phyloP scores from a whole-genome alignment of 2,329 filamentous ascomycete species.

The Trichoderma hamatum region DNA sequence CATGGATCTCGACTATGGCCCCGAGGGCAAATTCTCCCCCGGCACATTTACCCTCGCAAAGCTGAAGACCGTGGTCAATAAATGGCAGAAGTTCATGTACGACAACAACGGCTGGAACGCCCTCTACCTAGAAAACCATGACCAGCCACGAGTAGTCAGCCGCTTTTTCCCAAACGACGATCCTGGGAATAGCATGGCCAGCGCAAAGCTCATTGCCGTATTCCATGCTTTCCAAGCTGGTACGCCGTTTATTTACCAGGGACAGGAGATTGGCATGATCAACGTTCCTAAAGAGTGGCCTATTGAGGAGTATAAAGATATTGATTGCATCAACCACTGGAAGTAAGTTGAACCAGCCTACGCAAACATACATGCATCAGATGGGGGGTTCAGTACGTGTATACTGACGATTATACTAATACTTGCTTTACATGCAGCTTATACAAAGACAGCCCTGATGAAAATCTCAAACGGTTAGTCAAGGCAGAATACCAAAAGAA shows the following conservation, averaged over 20 bases:
- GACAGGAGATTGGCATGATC: constrained; percentile 69
- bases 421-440: constrained; percentile 34
- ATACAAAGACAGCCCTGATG: constrained; percentile 45
- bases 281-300: constrained; percentile 64
- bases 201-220: constrained; percentile 63
- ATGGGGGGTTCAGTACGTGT: no score
- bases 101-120: constrained; percentile 66
- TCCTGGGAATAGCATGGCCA: constrained; percentile 51
- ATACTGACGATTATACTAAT: neutral
- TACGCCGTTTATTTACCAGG: constrained; percentile 70
- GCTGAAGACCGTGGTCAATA: constrained; percentile 56
- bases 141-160: constrained; percentile 63
- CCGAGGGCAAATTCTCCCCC: constrained; percentile 48
- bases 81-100: constrained; percentile 64
- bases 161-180: constrained; percentile 56
- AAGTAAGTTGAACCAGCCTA: constrained; percentile 38
- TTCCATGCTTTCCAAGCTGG: constrained; percentile 62
- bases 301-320: constrained; percentile 69
- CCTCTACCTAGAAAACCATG: constrained; percentile 68
- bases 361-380: neutral
- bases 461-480: constrained; percentile 42
- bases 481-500: constrained; percentile 57
- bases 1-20: constrained; percentile 54
- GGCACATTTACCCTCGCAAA: constrained; percentile 52
- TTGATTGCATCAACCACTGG: constrained; percentile 61